Percentiles rank a stretch among this genome's conserved stretches.
Evolutionary conservation across 352 stramenopile species (phyloP).

Genomic region (Thalassiosira livingstoniorum): DNA sequence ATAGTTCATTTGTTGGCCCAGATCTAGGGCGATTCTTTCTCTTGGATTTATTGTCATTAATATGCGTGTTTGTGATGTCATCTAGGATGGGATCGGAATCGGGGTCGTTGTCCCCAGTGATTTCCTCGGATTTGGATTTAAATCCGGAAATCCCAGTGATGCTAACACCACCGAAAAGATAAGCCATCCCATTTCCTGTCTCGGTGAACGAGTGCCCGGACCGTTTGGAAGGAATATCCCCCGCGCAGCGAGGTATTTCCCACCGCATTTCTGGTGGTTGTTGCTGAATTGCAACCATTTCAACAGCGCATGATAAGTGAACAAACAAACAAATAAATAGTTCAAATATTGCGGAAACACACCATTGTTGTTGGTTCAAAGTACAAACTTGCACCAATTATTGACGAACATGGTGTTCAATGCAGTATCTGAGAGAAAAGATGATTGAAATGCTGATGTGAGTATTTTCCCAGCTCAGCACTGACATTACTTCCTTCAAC

Average conservation of each 20-base stretch:
- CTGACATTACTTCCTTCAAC: too few relatives aligned
- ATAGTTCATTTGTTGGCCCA: constrained; percentile 94
- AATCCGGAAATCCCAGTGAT: constrained; percentile 75
- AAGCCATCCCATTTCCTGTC: constrained; percentile 87
- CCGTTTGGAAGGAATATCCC: constrained; percentile 92
- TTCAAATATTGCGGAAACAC: too few relatives aligned
- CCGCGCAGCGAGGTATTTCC: constrained; percentile 90
- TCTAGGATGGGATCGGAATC: constrained; percentile 8
- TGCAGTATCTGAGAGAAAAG: too few relatives aligned
- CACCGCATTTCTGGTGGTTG: constrained; percentile 88
- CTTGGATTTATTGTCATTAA: constrained; percentile 14
- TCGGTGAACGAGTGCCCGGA: constrained; percentile 95
- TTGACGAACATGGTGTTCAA: too few relatives aligned
- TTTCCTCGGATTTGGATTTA: constrained; percentile 13
- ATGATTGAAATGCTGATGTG: too few relatives aligned
- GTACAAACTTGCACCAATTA: too few relatives aligned
- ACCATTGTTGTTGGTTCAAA: too few relatives aligned
- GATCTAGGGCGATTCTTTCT: constrained; percentile 59
- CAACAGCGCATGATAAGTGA: too few relatives aligned
- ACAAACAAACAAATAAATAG: too few relatives aligned
- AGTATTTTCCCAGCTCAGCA: too few relatives aligned
- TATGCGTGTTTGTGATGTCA: constrained; percentile 11
- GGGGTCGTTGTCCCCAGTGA: constrained; percentile 1
- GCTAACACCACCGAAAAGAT: constrained; percentile 90
- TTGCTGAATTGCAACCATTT: constrained; percentile 46